Evolutionary conservation across 2,329 filamentous ascomycete species (phyloP).

Genomic region (Exophiala phaeomuriformis): DNA sequence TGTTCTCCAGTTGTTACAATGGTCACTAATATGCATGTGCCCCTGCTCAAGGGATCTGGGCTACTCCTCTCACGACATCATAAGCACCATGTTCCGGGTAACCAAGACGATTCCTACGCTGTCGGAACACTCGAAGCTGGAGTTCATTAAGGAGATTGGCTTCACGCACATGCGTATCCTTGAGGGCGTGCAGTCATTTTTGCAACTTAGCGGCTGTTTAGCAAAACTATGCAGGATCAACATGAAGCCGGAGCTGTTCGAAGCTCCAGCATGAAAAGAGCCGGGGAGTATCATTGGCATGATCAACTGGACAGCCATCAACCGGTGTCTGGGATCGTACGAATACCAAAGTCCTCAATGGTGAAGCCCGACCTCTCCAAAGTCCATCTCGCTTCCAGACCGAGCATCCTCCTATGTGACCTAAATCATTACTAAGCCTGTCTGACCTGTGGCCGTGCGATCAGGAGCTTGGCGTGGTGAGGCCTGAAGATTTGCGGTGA

Average conservation of each 20-base stretch:
- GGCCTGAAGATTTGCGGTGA: no score
- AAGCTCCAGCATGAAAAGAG: conserved; percentile 30
- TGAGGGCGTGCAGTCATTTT: conserved; percentile 90
- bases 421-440: no score
- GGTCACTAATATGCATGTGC: conserved; percentile 7
- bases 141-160: conserved; percentile 97
- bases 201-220: conserved; percentile 89
- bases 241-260: conserved; percentile 84
- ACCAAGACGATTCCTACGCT: conserved; percentile 91
- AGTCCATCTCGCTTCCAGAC: no score
- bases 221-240: conserved; percentile 89
- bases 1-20: conserved; percentile 2
- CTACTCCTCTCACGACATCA: conserved; percentile 98
- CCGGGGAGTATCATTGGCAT: neutral
- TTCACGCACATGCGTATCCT: conserved; percentile 99
- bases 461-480: no score
- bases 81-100: conserved; percentile 98
- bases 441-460: no score
- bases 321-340: no score
- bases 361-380: no score
- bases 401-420: no score
- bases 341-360: neutral
- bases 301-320: neutral
- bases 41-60: conserved; percentile 58
- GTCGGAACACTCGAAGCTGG: conserved; percentile 89